Conservation (phyloP, 441 rosid genomes). For the Omphalea diandra region DNA sequence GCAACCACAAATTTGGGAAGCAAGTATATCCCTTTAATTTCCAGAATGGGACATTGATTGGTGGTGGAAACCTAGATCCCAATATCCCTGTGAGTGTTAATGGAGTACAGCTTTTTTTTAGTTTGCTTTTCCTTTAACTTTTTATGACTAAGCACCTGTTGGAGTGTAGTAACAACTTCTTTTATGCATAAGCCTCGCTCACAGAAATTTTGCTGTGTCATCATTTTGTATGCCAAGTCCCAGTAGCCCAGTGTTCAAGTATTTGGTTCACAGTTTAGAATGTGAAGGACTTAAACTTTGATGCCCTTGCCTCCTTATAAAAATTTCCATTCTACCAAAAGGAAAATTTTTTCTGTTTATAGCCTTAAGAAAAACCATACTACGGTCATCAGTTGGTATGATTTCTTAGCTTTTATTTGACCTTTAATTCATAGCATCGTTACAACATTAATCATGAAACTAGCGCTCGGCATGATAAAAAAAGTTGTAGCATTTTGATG, state of each 20-base stretch:
- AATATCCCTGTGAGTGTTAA: constrained; percentile 57
- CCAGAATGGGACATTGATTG: constrained; percentile 76
- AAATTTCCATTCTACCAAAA: too few species aligned
- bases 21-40: constrained; percentile 74
- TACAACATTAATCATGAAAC: constrained; percentile 5
- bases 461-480: not conserved
- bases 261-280: too few species aligned
- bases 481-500: not conserved
- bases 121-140: constrained; percentile 4
- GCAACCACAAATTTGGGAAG: constrained; percentile 81
- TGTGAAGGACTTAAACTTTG: too few species aligned
- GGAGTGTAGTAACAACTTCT: not conserved
- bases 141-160: not conserved
- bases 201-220: not conserved
- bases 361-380: not conserved
- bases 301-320: too few species aligned
- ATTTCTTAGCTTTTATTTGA: not conserved
- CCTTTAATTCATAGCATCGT: not conserved
- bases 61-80: constrained; percentile 73
- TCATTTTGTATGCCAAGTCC: too few species aligned
- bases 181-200: not conserved
- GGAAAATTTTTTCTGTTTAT: not conserved
- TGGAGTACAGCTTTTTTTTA: not conserved
- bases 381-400: not conserved
- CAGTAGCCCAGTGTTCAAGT: too few species aligned